Conservation (phyloP, 2,329 filamentous ascomycete species). For the Immersiporthe knoxdaviesiana region DNA sequence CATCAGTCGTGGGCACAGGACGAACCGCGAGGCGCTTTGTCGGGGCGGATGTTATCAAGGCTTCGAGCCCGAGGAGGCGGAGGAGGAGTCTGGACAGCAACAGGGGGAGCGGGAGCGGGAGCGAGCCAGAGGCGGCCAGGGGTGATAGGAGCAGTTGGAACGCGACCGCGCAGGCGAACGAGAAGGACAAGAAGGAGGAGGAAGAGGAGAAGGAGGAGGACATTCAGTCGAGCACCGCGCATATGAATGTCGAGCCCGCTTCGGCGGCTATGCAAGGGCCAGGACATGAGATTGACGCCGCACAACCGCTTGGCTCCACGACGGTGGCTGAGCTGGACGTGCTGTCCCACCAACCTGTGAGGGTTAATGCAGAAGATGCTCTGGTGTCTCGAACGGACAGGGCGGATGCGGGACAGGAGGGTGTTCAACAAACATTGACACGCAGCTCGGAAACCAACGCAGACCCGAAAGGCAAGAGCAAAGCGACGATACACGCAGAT, state of each 20-base stretch:
- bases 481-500: not conserved
- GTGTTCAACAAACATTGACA: not conserved
- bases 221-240: not conserved
- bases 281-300: not conserved
- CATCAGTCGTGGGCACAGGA: slow-evolving; percentile 5
- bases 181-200: slow-evolving; percentile 1
- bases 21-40: slow-evolving; percentile 13
- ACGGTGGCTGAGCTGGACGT: not conserved
- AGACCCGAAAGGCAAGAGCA: slow-evolving; percentile 3
- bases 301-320: not conserved
- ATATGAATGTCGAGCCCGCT: not conserved
- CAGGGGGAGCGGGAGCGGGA: slow-evolving; percentile 5
- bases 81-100: slow-evolving; percentile 2
- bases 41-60: slow-evolving; percentile 14
- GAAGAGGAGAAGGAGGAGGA: not conserved
- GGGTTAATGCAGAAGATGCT: not conserved
- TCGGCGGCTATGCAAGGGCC: not conserved
- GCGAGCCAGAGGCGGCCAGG: not conserved
- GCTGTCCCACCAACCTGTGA: not conserved
- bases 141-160: slow-evolving; percentile 10
- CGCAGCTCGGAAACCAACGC: not conserved
- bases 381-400: not conserved
- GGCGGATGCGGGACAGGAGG: not conserved
- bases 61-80: slow-evolving; percentile 5
- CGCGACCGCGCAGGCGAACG: not conserved